phyloP scores from a whole-genome alignment of 352 stramenopile genomes.

The Phytopythium litorale region DNA sequence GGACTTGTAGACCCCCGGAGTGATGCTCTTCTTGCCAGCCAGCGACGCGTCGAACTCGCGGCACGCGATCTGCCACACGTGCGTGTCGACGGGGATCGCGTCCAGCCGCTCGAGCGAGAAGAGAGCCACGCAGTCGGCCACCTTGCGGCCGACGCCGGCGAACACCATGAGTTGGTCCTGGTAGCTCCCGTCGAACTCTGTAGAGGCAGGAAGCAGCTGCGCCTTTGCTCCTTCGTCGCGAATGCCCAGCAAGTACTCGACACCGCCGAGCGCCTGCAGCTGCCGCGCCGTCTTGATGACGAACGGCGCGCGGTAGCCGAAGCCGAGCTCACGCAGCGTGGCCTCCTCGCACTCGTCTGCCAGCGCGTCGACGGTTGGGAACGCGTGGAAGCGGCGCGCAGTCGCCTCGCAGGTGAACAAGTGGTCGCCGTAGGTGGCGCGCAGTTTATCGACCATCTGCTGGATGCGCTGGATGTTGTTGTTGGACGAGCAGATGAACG shows the following conservation, averaged over 20 bases:
- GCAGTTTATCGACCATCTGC: constrained; percentile 91
- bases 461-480: constrained; percentile 98
- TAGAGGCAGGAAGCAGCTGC: background rate
- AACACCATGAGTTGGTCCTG: constrained; percentile 65
- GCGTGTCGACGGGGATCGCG: constrained; percentile 95
- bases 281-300: constrained; percentile 81
- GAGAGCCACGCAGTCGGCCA: constrained; percentile 97
- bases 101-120: constrained; percentile 93
- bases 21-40: constrained; percentile 65
- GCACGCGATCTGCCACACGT: constrained; percentile 96
- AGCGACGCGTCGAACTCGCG: constrained; percentile 65
- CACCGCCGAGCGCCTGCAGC: constrained; percentile 56
- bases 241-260: constrained; percentile 56
- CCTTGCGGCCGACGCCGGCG: constrained; percentile 91
- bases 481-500: constrained; percentile 98
- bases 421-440: constrained; percentile 80
- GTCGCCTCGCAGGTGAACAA: constrained; percentile 22
- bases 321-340: constrained; percentile 79
- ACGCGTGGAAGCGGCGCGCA: constrained; percentile 73
- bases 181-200: constrained; percentile 24
- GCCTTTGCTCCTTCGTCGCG: constrained; percentile 19
- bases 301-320: constrained; percentile 90
- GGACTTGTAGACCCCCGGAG: constrained; percentile 74
- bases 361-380: constrained; percentile 87
- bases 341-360: constrained; percentile 61